phyloP scores from a whole-genome alignment of 441 rosid genomes.

The Croton setiger region DNA sequence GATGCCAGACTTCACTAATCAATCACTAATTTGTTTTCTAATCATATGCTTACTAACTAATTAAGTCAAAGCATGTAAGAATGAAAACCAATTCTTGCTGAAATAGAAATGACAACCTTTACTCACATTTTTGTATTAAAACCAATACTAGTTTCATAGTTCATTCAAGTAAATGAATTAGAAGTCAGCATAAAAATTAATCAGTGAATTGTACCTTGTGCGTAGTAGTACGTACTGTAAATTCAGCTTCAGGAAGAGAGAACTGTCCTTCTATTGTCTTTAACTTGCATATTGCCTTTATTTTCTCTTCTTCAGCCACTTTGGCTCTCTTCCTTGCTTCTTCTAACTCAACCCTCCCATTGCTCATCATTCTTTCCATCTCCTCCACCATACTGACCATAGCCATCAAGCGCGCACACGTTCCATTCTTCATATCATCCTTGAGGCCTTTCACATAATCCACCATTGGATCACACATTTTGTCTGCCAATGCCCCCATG shows the following conservation, averaged over 20 bases:
- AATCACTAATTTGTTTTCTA: background rate
- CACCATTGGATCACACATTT: conserved; percentile 58
- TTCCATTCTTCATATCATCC: conserved; percentile 50
- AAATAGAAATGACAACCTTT: background rate
- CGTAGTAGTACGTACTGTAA: conserved; percentile 11
- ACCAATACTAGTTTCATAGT: background rate
- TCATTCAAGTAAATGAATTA: background rate
- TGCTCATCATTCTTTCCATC: conserved; percentile 37
- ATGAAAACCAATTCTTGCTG: background rate
- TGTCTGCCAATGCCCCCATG: conserved; percentile 38
- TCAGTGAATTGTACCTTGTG: conserved; percentile 30
- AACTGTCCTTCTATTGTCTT: conserved; percentile 38
- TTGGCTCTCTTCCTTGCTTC: conserved; percentile 44
- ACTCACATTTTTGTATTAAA: background rate
- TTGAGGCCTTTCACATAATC: conserved; percentile 43
- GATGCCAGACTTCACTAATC: background rate
- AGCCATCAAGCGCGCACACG: conserved; percentile 30
- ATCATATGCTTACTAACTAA: background rate
- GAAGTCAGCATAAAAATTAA: background rate
- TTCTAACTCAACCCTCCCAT: conserved; percentile 44
- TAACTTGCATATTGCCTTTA: conserved; percentile 38
- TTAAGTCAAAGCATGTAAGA: background rate
- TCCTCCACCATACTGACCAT: conserved; percentile 19
- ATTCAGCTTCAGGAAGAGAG: conserved; percentile 29
- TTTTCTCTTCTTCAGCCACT: conserved; percentile 45